A percentile compares a stretch with the other conserved stretches of the same genome.
phyloP scores from a whole-genome alignment of 2,329 filamentous ascomycete species.

The Colletotrichum cordylinicola region DNA sequence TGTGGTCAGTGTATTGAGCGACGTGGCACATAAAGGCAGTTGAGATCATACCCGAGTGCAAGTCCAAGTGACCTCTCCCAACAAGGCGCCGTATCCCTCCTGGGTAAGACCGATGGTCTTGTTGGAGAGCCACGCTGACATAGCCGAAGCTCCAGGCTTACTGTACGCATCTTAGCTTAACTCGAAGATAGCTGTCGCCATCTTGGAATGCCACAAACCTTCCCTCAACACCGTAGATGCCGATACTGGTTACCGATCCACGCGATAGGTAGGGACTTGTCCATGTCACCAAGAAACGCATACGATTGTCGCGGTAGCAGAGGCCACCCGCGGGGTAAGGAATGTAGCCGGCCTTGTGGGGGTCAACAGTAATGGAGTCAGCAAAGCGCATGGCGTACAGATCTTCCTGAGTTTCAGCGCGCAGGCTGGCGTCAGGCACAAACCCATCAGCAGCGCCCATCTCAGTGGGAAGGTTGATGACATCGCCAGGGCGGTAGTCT shows the following conservation, averaged over 20 bases:
- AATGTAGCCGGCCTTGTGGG: slow-evolving; percentile 53
- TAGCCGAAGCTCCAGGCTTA: slow-evolving; percentile 50
- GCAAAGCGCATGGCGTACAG: slow-evolving; percentile 42
- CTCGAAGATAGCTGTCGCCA: neutral
- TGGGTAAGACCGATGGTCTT: slow-evolving; percentile 45
- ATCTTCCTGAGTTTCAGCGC: slow-evolving; percentile 41
- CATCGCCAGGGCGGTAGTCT: slow-evolving; percentile 30
- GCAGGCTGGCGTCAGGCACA: slow-evolving; percentile 39
- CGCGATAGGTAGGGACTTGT: slow-evolving; percentile 44
- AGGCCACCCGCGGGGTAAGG: slow-evolving; percentile 50
- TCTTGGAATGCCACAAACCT: slow-evolving; percentile 29
- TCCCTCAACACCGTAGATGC: slow-evolving; percentile 50
- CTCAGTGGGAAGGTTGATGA: slow-evolving; percentile 30
- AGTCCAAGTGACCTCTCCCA: slow-evolving; percentile 49
- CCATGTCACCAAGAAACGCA: slow-evolving; percentile 48
- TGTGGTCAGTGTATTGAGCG: neutral
- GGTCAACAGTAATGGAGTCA: slow-evolving; percentile 53
- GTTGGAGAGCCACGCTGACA: slow-evolving; percentile 50
- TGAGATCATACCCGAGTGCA: slow-evolving; percentile 39
- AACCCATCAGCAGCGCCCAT: slow-evolving; percentile 32
- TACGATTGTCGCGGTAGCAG: slow-evolving; percentile 48
- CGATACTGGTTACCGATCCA: slow-evolving; percentile 43
- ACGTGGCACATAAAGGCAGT: no score
- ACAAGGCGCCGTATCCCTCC: slow-evolving; percentile 45
- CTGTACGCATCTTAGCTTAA: slow-evolving; percentile 25